Evolutionary conservation across 164 flowering plant species (phyloP), one percentile per base, ranked within the genome.

Genomic region (Chloranthus sessilifolius): DNA sequence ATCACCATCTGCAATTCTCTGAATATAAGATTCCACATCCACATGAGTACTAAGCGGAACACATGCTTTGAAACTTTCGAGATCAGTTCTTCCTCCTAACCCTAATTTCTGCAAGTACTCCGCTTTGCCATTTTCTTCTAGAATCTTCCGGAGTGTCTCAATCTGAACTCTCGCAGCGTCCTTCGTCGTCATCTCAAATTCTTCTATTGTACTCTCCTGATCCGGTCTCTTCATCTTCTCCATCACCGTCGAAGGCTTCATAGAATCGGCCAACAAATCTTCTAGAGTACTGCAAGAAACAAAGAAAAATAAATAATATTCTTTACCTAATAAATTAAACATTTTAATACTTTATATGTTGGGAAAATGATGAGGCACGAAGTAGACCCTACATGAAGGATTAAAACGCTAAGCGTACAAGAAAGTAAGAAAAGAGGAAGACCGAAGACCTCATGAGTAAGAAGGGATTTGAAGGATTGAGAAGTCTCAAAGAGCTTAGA

Each of bases 21-120:
- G 75, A 58, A 91, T 85, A 42, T 77, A 83, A 38, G 81, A 74
- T 25, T 83, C 90, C 67, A 87, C 63, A 54, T 90, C 98, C 26
- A 43, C 25, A 59, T 90, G 91, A 48, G 71, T 66, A 21, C 61
- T 85, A 53, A 90, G 51, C 0, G 98, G 98, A 48, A 90, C 76
- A 58, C 71, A 71, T 15, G 70, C 53, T 76, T 72, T 81, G 68
- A 65, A 90, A 53, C 74, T 79, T 44, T 74, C 79, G 0, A 72
- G 71, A 42, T 87, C 92, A 3, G 94, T 87, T 55, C 80, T 78
- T 52, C 96, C 98, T 61, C 70, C 45, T n/a, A 92, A 81, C 9
- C 94, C 95, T 17, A 59, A 52, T 29, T 65, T 67, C 66, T 50
- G 72, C 60, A 90, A 57, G 52, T 90, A 90, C 74, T 82, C 88